phyloP scores from a whole-genome alignment of 2,329 filamentous ascomycete genomes.

The Sporothrix euskadiensis region DNA sequence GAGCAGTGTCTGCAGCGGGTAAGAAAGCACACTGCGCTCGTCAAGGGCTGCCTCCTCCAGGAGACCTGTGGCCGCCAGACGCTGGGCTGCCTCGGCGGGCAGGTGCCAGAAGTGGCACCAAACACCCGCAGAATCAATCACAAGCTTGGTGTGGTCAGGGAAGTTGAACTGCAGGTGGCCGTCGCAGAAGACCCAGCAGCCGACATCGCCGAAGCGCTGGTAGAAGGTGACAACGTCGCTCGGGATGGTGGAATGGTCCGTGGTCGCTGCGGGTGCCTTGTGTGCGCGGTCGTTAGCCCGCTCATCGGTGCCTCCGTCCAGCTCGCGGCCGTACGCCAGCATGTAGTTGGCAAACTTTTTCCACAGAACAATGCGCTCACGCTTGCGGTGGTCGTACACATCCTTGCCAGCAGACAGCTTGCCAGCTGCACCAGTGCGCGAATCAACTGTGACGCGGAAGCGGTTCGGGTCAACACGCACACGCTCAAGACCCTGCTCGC shows the following conservation, averaged over 20 bases:
- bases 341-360: slow-evolving; percentile 76
- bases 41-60: slow-evolving; percentile 70
- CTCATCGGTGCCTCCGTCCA: slow-evolving; percentile 50
- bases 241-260: slow-evolving; percentile 46
- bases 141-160: slow-evolving; percentile 83
- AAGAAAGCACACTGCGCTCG: slow-evolving; percentile 69
- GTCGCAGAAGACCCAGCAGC: slow-evolving; percentile 78
- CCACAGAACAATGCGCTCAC: slow-evolving; percentile 67
- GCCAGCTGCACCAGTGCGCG: slow-evolving; percentile 57
- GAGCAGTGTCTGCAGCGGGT: slow-evolving; percentile 70
- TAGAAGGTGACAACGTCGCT: slow-evolving; percentile 74
- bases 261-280: slow-evolving; percentile 43
- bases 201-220: slow-evolving; percentile 76
- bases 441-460: slow-evolving; percentile 57
- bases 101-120: slow-evolving; percentile 79
- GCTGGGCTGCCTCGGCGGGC: slow-evolving; percentile 66
- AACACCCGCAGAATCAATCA: slow-evolving; percentile 71
- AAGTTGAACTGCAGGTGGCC: slow-evolving; percentile 84
- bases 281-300: slow-evolving; percentile 42
- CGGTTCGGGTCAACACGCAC: slow-evolving; percentile 65
- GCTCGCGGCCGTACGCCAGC: slow-evolving; percentile 72
- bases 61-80: slow-evolving; percentile 64
- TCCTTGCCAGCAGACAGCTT: slow-evolving; percentile 64
- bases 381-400: slow-evolving; percentile 64
- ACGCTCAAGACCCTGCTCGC: slow-evolving; percentile 61